phyloP scores from a whole-genome alignment of 192 early-diverging fungal genomes.

The Physocladia obscura region DNA sequence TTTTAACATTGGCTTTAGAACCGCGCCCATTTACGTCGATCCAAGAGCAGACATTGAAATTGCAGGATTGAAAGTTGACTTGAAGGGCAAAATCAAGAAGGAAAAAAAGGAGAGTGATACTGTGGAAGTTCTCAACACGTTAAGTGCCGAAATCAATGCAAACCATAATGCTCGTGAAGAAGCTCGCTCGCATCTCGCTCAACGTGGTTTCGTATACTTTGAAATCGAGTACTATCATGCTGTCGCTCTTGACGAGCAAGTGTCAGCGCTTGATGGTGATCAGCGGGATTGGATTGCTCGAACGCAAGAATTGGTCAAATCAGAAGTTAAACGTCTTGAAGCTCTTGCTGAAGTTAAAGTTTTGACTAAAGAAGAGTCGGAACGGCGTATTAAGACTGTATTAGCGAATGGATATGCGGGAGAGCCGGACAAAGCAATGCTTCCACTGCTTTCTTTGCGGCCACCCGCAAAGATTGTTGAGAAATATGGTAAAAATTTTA shows the following conservation, averaged over 20 bases:
- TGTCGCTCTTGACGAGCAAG: background rate
- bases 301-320: background rate
- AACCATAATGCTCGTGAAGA: too few species aligned
- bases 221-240: constrained; percentile 14
- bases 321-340: constrained; percentile 1
- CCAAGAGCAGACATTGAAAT: constrained; percentile 1
- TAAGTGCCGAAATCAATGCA: background rate
- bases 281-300: constrained; percentile 22
- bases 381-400: background rate
- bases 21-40: constrained; percentile 45
- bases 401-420: constrained; percentile 6
- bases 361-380: background rate
- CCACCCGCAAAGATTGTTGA: background rate
- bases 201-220: constrained; percentile 27
- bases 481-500: constrained; percentile 24
- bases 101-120: constrained; percentile 3
- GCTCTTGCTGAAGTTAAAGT: constrained; percentile 9
- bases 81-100: constrained; percentile 18
- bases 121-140: too few species aligned
- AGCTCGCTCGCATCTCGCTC: background rate
- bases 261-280: background rate
- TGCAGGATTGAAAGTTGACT: background rate
- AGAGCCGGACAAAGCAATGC: background rate
- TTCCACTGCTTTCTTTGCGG: background rate
- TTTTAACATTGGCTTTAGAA: constrained; percentile 25